Evolutionary conservation across 148 eudicot species (phyloP), one percentile per base, ranked within the genome.

Genomic region (Diospyros lotus): DNA sequence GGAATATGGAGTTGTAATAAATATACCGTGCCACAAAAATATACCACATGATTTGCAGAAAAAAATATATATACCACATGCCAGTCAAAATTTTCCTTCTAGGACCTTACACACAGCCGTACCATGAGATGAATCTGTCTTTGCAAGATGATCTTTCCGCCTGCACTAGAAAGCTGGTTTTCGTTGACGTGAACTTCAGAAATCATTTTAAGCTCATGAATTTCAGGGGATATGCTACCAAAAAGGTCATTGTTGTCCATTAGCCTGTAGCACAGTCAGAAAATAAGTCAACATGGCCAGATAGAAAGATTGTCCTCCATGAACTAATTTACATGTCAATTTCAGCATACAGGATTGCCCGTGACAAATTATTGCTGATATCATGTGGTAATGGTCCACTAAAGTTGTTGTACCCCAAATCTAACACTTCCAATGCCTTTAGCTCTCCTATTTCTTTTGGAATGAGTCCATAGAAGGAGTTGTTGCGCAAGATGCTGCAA

Each of bases 401-500:
- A 40, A 93, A 80, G 80, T 84, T 86, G 76, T 93, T 93, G 69
- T 75, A 76, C 71, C 88, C 80, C 75, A 93, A 78, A 76, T 93
- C 93, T 69, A 93, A 69, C 75, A 91, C 60, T 85, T 85, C 86
- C 80, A 93, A 65, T 51, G 86, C 85, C 66, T 86, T 84, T 64
- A 93, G 79, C 65, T 77, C 79, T 73, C 76, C 73, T 45, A 91
- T 70, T 66, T 89, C 87, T 64, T 76, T 72, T 15, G 98, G 98
- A 66, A 93, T 83, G 41, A 55, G 18, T 18, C 98, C 98, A 9
- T 81, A 80, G 58, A 93, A 89, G 64, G 96, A 87, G 73, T 93
- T 93, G 70, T 91, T 91, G 74, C 92, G 83, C 39, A 93, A 74
- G 60, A 85, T 78, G 72, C 98, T 93, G 87, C 83, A 75, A 71